These are phyloP conservation scores for Talaromyces sp. DNA, from an alignment of 2,329 filamentous ascomycete genomes.

Conservation along the genomic window DNA sequence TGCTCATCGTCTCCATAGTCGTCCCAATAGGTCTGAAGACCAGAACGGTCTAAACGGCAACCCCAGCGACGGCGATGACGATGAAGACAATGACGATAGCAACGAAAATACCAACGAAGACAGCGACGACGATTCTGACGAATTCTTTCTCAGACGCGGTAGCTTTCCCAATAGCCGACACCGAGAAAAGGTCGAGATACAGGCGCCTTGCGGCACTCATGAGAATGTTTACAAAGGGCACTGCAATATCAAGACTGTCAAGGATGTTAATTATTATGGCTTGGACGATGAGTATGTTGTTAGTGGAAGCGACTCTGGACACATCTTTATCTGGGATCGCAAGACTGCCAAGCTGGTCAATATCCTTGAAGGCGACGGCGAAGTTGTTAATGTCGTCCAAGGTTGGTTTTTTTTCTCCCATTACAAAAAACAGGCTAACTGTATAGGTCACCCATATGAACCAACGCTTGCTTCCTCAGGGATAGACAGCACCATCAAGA, in stretches of 20 bases:
- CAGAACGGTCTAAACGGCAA: slow-evolving; percentile 15
- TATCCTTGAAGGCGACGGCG: slow-evolving; percentile 61
- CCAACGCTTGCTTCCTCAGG: slow-evolving; percentile 62
- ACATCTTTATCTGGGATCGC: slow-evolving; percentile 65
- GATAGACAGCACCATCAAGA: slow-evolving; percentile 64
- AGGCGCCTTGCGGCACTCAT: slow-evolving; percentile 53
- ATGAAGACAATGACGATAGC: slow-evolving; percentile 27
- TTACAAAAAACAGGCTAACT: neutral
- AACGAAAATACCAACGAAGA: slow-evolving; percentile 26
- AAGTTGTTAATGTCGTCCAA: slow-evolving; percentile 66
- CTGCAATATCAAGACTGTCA: slow-evolving; percentile 63
- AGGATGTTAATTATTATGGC: slow-evolving; percentile 65
- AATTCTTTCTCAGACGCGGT: slow-evolving; percentile 41
- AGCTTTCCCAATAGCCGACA: slow-evolving; percentile 42
- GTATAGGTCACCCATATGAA: slow-evolving; percentile 59
- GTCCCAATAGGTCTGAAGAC: slow-evolving; percentile 14
- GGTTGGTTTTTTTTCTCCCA: slow-evolving; percentile 31
- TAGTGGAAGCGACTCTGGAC: slow-evolving; percentile 60
- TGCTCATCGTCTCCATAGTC: neutral
- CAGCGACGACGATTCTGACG: slow-evolving; percentile 25
- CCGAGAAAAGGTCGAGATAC: slow-evolving; percentile 48
- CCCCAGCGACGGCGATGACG: slow-evolving; percentile 7
- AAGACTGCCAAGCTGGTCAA: slow-evolving; percentile 58
- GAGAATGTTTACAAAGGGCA: slow-evolving; percentile 58
- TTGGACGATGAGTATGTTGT: slow-evolving; percentile 64